Evolutionary conservation across 768 basidiomycete species (phyloP).

Genomic region (Leccinellum albellum): DNA sequence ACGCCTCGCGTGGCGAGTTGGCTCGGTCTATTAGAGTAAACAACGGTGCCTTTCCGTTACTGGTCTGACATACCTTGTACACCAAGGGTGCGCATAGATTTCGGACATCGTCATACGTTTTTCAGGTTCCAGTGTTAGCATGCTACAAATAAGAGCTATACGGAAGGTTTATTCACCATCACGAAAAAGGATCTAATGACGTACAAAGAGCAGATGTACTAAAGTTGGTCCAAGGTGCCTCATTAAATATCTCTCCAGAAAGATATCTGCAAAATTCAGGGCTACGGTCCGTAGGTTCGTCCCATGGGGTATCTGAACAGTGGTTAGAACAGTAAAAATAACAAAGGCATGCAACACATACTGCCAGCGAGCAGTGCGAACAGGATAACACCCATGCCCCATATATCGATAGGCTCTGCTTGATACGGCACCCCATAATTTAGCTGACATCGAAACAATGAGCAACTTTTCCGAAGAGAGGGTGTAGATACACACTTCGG

Average conservation of each 20-base stretch:
- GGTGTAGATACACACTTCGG: slow-evolving; percentile 57
- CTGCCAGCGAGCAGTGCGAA: slow-evolving; percentile 90
- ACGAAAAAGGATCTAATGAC: slow-evolving; percentile 20
- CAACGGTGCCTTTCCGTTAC: neutral
- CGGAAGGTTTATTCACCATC: slow-evolving; percentile 1
- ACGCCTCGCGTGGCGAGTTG: slow-evolving; percentile 56
- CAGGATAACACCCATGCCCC: slow-evolving; percentile 93
- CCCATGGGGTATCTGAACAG: slow-evolving; percentile 90
- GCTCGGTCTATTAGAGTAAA: slow-evolving; percentile 48
- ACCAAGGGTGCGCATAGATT: slow-evolving; percentile 68
- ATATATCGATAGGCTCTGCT: slow-evolving; percentile 92
- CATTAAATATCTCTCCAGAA: slow-evolving; percentile 65
- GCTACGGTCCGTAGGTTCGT: slow-evolving; percentile 78
- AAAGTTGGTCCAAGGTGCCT: slow-evolving; percentile 79
- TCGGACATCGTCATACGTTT: slow-evolving; percentile 63
- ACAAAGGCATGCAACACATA: slow-evolving; percentile 36
- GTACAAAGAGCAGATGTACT: slow-evolving; percentile 55
- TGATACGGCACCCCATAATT: slow-evolving; percentile 65
- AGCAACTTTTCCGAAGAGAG: neutral
- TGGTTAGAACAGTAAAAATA: neutral
- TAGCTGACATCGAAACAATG: slow-evolving; percentile 42
- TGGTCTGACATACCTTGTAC: slow-evolving; percentile 46
- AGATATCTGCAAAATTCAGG: slow-evolving; percentile 78
- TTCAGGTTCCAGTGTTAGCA: slow-evolving; percentile 69
- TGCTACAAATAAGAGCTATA: slow-evolving; percentile 68